Conservation (phyloP, 1,284 basidiomycete species). For the Malassezia brasiliensis region DNA sequence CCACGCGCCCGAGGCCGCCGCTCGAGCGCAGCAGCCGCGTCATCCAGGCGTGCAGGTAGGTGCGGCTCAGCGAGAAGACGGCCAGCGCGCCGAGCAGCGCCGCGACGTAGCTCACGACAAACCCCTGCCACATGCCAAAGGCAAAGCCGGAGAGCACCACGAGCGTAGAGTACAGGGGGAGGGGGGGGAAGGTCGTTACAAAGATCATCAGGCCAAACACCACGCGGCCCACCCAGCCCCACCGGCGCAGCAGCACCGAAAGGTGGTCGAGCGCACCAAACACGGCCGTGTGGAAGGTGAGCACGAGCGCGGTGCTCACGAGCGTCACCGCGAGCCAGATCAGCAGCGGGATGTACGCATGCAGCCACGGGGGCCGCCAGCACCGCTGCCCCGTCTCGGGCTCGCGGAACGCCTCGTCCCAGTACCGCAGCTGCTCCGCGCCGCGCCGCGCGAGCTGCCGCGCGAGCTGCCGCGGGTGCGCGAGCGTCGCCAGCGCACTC, state of each 20-base stretch:
- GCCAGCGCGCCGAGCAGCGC: constrained; percentile 67
- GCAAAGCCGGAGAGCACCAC: constrained; percentile 78
- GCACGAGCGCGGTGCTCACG: constrained; percentile 37
- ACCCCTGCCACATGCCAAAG: constrained; percentile 68
- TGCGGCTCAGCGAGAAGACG: constrained; percentile 67
- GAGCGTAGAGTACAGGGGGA: constrained; percentile 76
- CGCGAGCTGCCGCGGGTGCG: constrained; percentile 20
- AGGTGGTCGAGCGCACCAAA: constrained; percentile 39
- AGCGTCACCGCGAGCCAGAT: constrained; percentile 48
- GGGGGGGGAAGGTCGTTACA: constrained; percentile 54
- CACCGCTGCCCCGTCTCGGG: constrained; percentile 32
- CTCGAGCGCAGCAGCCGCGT: constrained; percentile 60
- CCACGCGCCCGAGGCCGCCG: constrained; percentile 52
- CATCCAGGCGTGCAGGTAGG: constrained; percentile 61
- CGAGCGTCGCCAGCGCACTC: constrained; percentile 6
- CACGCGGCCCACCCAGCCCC: constrained; percentile 30
- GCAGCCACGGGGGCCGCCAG: constrained; percentile 42
- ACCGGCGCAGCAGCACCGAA: constrained; percentile 28
- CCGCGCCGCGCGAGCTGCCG: background rate
- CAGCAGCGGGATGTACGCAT: constrained; percentile 46
- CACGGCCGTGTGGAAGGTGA: constrained; percentile 46
- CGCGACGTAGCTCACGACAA: constrained; percentile 70
- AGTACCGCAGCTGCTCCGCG: constrained; percentile 18
- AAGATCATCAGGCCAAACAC: constrained; percentile 43
- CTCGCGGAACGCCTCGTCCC: constrained; percentile 41